phyloP scores from a whole-genome alignment of 768 basidiomycete genomes.

The Tylopilus sp. region DNA sequence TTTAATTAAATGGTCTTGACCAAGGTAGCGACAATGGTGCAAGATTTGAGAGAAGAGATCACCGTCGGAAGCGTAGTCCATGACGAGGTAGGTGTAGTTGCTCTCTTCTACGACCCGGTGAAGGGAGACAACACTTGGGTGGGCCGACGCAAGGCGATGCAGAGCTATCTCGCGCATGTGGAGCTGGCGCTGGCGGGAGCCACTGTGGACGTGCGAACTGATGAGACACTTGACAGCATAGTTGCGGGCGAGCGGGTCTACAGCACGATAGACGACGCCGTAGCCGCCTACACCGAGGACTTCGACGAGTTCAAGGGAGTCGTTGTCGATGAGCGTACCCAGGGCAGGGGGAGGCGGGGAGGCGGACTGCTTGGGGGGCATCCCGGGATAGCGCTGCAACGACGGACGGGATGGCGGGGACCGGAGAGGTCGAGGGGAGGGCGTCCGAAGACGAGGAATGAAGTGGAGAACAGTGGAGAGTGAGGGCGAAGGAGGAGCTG shows the following conservation, averaged over 20 bases:
- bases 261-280: constrained; percentile 90
- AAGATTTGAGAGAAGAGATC: constrained; percentile 93
- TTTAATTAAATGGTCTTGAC: constrained; percentile 81
- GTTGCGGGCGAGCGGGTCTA: constrained; percentile 53
- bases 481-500: constrained; percentile 23
- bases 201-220: constrained; percentile 42
- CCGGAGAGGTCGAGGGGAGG: constrained; percentile 22
- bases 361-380: constrained; percentile 33
- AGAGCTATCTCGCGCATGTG: constrained; percentile 88
- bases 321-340: constrained; percentile 82
- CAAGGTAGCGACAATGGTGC: constrained; percentile 70
- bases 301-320: constrained; percentile 76
- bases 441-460: constrained; percentile 23
- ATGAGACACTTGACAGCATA: constrained; percentile 93
- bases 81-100: constrained; percentile 81
- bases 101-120: constrained; percentile 85
- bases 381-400: constrained; percentile 21
- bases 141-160: constrained; percentile 70
- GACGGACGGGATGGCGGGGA: constrained; percentile 14
- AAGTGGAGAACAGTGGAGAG: constrained; percentile 21
- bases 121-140: constrained; percentile 82
- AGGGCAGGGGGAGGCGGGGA: constrained; percentile 50
- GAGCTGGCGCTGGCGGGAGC: constrained; percentile 61
- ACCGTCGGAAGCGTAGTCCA: constrained; percentile 89
- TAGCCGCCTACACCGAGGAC: constrained; percentile 93